Percentiles rank a stretch among this genome's conserved stretches.
Conservation (phyloP, 495 filamentous ascomycete species). For the Aspergillus bridgeri region DNA sequence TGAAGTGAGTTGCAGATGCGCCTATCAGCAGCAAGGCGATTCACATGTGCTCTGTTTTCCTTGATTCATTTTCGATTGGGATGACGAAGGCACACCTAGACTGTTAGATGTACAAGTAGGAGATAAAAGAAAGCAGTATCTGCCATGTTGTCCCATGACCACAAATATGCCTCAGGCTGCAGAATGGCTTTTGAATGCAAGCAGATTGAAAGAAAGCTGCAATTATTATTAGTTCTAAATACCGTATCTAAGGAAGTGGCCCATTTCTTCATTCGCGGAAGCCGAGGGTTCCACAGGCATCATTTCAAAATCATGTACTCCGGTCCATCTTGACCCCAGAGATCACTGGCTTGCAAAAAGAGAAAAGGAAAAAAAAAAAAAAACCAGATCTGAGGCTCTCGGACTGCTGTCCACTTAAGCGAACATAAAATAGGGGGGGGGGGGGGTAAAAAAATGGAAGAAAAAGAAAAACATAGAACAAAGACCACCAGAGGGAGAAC, state of each 20-base stretch:
- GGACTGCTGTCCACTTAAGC: background rate
- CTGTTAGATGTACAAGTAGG: too few species aligned
- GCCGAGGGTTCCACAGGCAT: slow-evolving; percentile 11
- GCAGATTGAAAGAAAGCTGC: slow-evolving; percentile 9
- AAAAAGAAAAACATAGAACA: background rate
- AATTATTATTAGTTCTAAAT: slow-evolving; percentile 27
- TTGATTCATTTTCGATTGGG: too few species aligned
- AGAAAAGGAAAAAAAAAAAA: too few species aligned
- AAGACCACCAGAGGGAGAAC: background rate
- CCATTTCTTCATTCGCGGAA: slow-evolving; percentile 8
- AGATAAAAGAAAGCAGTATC: too few species aligned
- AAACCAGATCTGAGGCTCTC: background rate
- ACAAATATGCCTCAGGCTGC: background rate
- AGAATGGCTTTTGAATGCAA: too few species aligned
- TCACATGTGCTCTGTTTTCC: too few species aligned
- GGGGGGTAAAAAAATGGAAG: too few species aligned
- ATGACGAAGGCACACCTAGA: too few species aligned
- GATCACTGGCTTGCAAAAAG: background rate
- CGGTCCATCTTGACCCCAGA: background rate
- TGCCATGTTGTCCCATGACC: too few species aligned
- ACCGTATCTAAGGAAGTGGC: slow-evolving; percentile 19
- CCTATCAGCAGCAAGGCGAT: too few species aligned
- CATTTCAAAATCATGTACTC: slow-evolving; percentile 18
- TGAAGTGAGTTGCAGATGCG: too few species aligned
- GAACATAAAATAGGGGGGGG: background rate